Evolutionary conservation across 805 yeast species (phyloP).

Genomic region (Blastobotrys terrestris): DNA sequence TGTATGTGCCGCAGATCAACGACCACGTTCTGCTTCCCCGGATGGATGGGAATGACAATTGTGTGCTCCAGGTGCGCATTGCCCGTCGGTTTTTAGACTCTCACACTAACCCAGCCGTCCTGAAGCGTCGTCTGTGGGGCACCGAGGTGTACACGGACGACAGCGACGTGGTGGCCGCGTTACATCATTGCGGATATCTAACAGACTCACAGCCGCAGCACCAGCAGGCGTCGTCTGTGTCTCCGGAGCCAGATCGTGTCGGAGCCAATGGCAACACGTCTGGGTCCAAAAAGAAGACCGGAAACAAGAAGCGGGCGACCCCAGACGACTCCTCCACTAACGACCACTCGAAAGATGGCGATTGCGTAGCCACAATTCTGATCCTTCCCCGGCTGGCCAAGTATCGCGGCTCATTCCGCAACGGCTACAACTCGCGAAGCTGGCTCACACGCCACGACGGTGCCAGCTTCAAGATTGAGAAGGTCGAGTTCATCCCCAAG

Average conservation of each 20-base stretch:
- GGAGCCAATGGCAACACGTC: neutral
- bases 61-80: conserved; percentile 49
- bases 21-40: conserved; percentile 21
- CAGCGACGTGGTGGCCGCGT: conserved; percentile 69
- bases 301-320: neutral
- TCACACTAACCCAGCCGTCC: conserved; percentile 36
- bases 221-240: neutral
- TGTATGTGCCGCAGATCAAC: conserved; percentile 35
- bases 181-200: conserved; percentile 70
- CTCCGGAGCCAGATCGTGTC: neutral
- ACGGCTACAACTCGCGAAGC: conserved; percentile 66
- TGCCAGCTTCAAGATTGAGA: conserved; percentile 56
- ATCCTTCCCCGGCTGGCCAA: conserved; percentile 62
- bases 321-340: conserved; percentile 4
- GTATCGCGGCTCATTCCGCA: conserved; percentile 60
- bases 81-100: conserved; percentile 40
- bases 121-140: conserved; percentile 73
- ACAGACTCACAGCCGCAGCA: conserved; percentile 33
- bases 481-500: conserved; percentile 34
- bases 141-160: conserved; percentile 91
- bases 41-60: conserved; percentile 29
- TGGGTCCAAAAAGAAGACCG: neutral
- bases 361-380: conserved; percentile 50
- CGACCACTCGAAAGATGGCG: conserved; percentile 31
- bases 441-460: conserved; percentile 81